Evolutionary conservation across 1,284 basidiomycete species (phyloP).

Genomic region (Papiliotrema nemorosa): DNA sequence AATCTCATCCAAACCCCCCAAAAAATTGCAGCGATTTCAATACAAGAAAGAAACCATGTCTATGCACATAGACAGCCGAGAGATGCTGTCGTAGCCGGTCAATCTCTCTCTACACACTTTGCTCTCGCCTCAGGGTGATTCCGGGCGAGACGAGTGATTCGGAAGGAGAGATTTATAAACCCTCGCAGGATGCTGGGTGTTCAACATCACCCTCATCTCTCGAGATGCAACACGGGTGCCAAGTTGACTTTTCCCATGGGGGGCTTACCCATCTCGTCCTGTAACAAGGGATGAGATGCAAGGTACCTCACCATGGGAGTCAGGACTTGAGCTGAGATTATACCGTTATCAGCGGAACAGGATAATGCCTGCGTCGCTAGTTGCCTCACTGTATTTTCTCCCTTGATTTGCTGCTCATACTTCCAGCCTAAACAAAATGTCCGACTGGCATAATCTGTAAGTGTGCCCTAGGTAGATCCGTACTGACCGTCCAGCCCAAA

Average conservation of each 20-base stretch:
- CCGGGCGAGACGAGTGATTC: no score
- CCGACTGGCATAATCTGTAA: conserved; percentile 47
- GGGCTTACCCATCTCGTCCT: not conserved
- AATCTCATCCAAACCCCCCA: no score
- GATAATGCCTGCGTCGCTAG: conserved; percentile 53
- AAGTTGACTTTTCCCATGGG: conserved; percentile 9
- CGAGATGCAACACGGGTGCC: conserved; percentile 49
- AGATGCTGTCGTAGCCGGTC: no score
- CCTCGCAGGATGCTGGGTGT: no score
- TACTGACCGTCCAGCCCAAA: conserved; percentile 34
- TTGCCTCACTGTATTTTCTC: conserved; percentile 41
- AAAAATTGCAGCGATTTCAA: no score
- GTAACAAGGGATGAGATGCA: not conserved
- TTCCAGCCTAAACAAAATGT: conserved; percentile 18
- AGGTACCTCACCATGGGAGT: not conserved
- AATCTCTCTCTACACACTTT: no score
- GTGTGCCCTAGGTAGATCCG: conserved; percentile 11
- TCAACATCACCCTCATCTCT: conserved; percentile 8
- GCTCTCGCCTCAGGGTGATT: no score
- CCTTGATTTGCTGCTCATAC: conserved; percentile 22
- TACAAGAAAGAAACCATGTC: no score
- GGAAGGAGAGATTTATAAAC: no score
- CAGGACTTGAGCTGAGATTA: conserved; percentile 48
- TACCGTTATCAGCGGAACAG: conserved; percentile 53
- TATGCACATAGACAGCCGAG: no score